These are phyloP conservation scores for Neofusicoccum laricinum DNA, from an alignment of 2,329 filamentous ascomycete species.

Conservation along the genomic window DNA sequence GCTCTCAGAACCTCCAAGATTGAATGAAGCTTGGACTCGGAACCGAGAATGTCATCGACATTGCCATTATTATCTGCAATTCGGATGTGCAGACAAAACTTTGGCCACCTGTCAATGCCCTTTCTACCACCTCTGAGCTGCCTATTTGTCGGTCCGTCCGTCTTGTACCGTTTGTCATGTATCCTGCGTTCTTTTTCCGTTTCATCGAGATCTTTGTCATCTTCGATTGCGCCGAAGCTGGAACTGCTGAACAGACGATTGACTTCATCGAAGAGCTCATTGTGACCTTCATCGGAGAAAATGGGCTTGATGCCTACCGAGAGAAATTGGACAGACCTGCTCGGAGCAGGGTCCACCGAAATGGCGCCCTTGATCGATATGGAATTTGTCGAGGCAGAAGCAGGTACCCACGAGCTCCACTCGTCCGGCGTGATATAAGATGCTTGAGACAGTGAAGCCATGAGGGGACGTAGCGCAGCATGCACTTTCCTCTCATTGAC, in stretches of 20 bases:
- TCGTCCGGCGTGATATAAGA: constrained; percentile 57
- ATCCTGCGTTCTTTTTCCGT: constrained; percentile 35
- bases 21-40: constrained; percentile 44
- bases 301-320: constrained; percentile 72
- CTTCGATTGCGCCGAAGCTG: constrained; percentile 66
- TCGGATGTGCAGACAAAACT: constrained; percentile 72
- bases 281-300: constrained; percentile 53
- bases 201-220: constrained; percentile 35
- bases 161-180: constrained; percentile 44
- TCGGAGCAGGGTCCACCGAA: constrained; percentile 67
- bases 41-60: constrained; percentile 25
- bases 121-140: constrained; percentile 57
- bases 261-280: constrained; percentile 71
- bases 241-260: constrained; percentile 76
- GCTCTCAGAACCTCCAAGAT: constrained; percentile 65
- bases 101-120: constrained; percentile 77
- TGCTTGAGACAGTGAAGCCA: constrained; percentile 63
- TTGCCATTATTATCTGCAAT: constrained; percentile 18
- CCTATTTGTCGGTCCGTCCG: constrained; percentile 48
- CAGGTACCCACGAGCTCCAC: constrained; percentile 63
- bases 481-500: constrained; percentile 19
- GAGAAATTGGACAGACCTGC: constrained; percentile 74
- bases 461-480: constrained; percentile 31
- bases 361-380: constrained; percentile 69
- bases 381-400: constrained; percentile 62